Conservation (phyloP, 2,329 filamentous ascomycete genomes). For the Aureobasidium subglaciale region DNA sequence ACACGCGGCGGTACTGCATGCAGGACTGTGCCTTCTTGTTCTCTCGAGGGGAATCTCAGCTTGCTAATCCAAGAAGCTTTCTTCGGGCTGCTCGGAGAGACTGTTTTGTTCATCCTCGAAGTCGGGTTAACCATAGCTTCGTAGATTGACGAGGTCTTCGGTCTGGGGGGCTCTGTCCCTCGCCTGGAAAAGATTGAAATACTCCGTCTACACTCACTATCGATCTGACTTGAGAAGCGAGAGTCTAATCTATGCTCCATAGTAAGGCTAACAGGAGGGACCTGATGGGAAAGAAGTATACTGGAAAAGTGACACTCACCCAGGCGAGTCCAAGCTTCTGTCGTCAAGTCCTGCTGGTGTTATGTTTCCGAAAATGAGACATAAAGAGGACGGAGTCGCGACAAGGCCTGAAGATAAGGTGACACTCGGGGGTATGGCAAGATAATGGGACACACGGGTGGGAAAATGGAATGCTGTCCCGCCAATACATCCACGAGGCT, state of each 20-base stretch:
- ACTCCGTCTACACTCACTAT: conserved; percentile 21
- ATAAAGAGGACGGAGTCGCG: neutral
- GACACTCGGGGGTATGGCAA: neutral
- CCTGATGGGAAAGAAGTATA: neutral
- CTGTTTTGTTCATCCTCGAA: neutral
- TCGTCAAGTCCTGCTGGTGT: neutral
- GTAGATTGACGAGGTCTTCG: conserved; percentile 18
- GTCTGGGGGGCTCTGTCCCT: conserved; percentile 24
- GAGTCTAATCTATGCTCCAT: neutral
- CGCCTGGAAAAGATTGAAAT: conserved; percentile 32
- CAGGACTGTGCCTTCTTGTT: conserved; percentile 21
- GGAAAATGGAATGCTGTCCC: conserved; percentile 3
- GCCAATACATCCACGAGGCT: conserved; percentile 9
- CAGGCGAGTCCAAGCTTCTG: no score
- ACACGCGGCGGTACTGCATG: conserved; percentile 27
- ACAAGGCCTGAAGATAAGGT: neutral
- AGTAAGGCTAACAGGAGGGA: neutral
- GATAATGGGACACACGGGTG: conserved; percentile 5
- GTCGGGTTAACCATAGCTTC: conserved; percentile 14
- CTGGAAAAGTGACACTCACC: no score
- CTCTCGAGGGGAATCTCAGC: neutral
- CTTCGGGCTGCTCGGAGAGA: conserved; percentile 16
- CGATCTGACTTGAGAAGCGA: neutral
- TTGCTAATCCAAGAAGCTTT: conserved; percentile 11
- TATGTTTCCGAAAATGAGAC: neutral